Evolutionary conservation across 768 basidiomycete species (phyloP).

Genomic region (Collybiopsis luxurians): DNA sequence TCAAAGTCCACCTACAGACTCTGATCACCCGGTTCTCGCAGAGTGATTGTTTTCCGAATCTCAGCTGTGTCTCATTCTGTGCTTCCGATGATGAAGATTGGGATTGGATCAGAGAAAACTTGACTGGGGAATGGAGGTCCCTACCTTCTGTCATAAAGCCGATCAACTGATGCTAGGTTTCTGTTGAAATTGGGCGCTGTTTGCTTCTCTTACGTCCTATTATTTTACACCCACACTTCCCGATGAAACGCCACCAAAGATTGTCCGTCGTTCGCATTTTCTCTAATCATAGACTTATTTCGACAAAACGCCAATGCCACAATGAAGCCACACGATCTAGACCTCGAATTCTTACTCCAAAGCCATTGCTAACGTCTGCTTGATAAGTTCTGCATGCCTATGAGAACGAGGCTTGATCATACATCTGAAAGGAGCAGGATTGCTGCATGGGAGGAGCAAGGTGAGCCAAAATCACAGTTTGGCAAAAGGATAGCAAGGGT

Average conservation of each 20-base stretch:
- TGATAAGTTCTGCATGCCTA: constrained; percentile 19
- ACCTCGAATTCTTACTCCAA: too few species aligned
- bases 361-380: background rate
- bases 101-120: background rate
- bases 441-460: constrained; percentile 7
- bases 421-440: constrained; percentile 25
- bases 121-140: background rate
- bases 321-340: too few species aligned
- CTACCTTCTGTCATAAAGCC: too few species aligned
- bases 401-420: constrained; percentile 25
- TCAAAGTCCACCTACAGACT: background rate
- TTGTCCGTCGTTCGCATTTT: too few species aligned
- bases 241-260: too few species aligned
- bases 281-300: too few species aligned
- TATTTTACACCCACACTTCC: too few species aligned
- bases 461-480: background rate
- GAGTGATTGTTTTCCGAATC: background rate
- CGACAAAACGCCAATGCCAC: too few species aligned
- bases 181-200: too few species aligned
- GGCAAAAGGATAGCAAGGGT: background rate
- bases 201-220: too few species aligned
- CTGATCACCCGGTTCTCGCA: background rate
- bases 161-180: too few species aligned
- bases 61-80: background rate
- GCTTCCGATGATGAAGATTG: background rate